Conservation (phyloP, 1,139 yeast genomes). For the Protomyces macrosporus region DNA sequence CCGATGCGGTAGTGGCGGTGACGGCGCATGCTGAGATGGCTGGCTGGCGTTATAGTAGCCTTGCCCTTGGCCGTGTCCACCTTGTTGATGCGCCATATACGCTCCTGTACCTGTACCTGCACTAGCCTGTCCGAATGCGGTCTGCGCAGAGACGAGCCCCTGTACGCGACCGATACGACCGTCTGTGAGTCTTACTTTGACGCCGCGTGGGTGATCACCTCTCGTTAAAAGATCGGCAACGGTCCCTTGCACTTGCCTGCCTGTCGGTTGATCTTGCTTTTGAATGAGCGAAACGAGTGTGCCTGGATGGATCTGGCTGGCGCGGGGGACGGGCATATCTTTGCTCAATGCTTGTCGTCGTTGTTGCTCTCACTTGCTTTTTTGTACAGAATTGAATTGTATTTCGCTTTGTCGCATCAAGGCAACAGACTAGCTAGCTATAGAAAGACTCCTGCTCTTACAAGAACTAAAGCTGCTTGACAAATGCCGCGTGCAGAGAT, state of each 20-base stretch:
- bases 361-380: no score
- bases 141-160: background rate
- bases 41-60: no score
- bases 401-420: no score
- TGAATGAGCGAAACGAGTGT: constrained; percentile 10
- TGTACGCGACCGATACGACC: constrained; percentile 23
- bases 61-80: no score
- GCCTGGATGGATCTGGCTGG: constrained; percentile 1
- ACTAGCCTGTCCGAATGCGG: no score
- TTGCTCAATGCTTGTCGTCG: no score
- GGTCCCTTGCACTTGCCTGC: constrained; percentile 8
- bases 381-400: no score
- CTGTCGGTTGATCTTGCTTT: constrained; percentile 17
- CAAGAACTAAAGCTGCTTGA: no score
- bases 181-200: constrained; percentile 17
- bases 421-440: no score
- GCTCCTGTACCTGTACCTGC: no score
- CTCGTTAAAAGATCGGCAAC: constrained; percentile 16
- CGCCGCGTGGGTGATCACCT: constrained; percentile 20
- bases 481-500: constrained; percentile 47
- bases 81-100: no score
- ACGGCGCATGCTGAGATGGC: background rate
- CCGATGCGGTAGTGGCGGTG: background rate
- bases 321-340: background rate
- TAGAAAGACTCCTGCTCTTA: no score